Base-by-base conservation (phyloP, 176 grass and related monocot species). In the Ananas comosus region DNA sequence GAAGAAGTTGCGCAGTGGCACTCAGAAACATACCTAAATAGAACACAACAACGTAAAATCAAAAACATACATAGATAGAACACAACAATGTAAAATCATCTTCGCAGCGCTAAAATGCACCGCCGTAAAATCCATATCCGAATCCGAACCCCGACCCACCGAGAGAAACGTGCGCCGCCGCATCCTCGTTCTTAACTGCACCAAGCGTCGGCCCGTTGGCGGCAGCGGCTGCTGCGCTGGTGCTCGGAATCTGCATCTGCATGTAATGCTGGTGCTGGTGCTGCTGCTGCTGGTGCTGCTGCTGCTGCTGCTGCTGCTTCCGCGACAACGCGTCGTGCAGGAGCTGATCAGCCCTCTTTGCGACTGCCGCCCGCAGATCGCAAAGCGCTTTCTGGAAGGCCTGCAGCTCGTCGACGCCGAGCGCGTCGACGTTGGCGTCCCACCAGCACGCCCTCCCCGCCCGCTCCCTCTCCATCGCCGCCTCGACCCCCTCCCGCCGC, bases 271-370 rank as follows among this genome's bases (percentile, higher is more conserved):
- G 56, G 56, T 21, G 13, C 16, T 61, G 13, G 1, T 61, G 21
- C 7, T 58, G 4, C 2, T 22, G 4, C 51, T 49, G 53, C 0
- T 76, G 51, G 56, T 21, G 13, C 16, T 61, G 13, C 0, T 61
- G 21, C 7, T 58, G 4, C 2, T 22, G 4, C 51, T 49, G 53
- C 0, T 76, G 51, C 24, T 67, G 64, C 51, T 68, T 18, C 11
- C 33, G 16, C 17, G 71, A 16, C 24, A 68, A 63, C 9, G 51
- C 54, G 33, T 77, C 42, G 4, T 77, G 75, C 9, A 77, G 53
- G 2, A 77, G 65, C 33, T 77, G 75, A 22, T 77, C 75, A 10
- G 75, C 75, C 53, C 42, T 50, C 75, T 23, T 58, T 10, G 75
- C 66, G 49, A 69, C 75, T 12, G 54, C 28, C 9, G 19, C 27